Percentiles rank a stretch among this genome's conserved stretches.
phyloP scores from a whole-genome alignment of 169 alveolate genomes.

The Cyclospora cayetanensis region DNA sequence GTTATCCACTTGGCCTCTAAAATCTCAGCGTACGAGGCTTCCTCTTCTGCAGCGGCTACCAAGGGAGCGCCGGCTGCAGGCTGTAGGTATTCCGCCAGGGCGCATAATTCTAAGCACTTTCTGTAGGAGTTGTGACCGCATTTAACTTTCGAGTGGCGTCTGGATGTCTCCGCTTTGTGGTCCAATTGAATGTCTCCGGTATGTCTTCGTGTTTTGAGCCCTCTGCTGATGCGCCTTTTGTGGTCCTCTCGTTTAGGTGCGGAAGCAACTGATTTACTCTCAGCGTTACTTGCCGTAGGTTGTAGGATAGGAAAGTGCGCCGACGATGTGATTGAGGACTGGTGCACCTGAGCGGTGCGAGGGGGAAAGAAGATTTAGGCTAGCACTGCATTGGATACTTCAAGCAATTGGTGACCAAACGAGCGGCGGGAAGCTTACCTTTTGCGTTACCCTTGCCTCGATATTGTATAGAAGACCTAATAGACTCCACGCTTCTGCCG shows the following conservation, averaged over 20 bases:
- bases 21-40: slow-evolving; percentile 7
- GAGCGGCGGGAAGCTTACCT: neutral
- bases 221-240: too few species aligned
- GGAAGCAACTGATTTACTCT: too few species aligned
- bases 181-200: too few species aligned
- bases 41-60: neutral
- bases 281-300: too few species aligned
- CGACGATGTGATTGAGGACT: too few species aligned
- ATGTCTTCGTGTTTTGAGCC: too few species aligned
- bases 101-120: slow-evolving; percentile 2
- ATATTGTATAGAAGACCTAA: neutral
- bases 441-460: neutral
- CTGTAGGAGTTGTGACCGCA: slow-evolving; percentile 44
- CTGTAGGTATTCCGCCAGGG: neutral
- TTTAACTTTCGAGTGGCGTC: neutral
- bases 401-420: neutral
- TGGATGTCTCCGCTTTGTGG: too few species aligned
- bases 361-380: too few species aligned
- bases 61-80: neutral
- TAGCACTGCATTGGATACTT: too few species aligned
- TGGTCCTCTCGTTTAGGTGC: too few species aligned
- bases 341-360: too few species aligned
- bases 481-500: slow-evolving; percentile 46
- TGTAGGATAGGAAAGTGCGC: too few species aligned
- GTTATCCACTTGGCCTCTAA: slow-evolving; percentile 19